These are phyloP conservation scores for Hypoxylon sp. DNA, from an alignment of 2,329 filamentous ascomycete genomes.

Conservation along the genomic window DNA sequence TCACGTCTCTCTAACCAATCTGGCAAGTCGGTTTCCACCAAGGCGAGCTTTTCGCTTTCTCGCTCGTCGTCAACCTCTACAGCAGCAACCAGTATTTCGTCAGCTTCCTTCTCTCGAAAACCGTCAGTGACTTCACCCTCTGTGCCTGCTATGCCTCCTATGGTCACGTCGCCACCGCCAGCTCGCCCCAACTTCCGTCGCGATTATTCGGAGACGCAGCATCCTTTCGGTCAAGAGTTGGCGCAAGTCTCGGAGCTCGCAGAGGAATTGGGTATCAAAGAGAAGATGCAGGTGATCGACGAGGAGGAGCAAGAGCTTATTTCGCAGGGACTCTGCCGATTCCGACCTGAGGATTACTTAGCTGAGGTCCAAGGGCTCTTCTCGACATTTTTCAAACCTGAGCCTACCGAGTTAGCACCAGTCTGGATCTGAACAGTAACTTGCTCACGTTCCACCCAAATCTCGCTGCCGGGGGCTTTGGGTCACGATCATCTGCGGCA, in stretches of 20 bases:
- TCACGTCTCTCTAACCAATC: conserved; percentile 70
- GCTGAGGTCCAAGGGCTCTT: conserved; percentile 81
- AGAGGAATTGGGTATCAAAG: conserved; percentile 83
- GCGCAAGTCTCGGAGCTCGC: conserved; percentile 93
- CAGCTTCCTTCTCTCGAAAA: conserved; percentile 53
- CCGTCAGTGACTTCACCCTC: conserved; percentile 53
- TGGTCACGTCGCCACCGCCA: conserved; percentile 53
- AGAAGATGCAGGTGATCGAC: conserved; percentile 73
- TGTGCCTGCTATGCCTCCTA: conserved; percentile 53
- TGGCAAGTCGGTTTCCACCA: conserved; percentile 67
- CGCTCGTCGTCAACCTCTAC: conserved; percentile 71
- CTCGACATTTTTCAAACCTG: conserved; percentile 68
- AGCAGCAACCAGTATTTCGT: conserved; percentile 65
- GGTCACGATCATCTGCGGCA: conserved; percentile 42
- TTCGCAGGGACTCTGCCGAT: conserved; percentile 78
- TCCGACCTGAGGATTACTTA: conserved; percentile 86
- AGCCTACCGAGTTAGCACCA: conserved; percentile 54
- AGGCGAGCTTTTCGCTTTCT: conserved; percentile 70
- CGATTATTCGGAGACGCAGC: conserved; percentile 53
- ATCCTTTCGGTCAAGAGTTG: conserved; percentile 89
- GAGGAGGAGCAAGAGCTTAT: conserved; percentile 81
- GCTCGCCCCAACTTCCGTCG: conserved; percentile 50
- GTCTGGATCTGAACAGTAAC: conserved; percentile 65
- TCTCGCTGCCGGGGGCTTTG: conserved; percentile 30
- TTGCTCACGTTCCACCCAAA: conserved; percentile 18